phyloP scores from a whole-genome alignment of 2,329 filamentous ascomycete species.

The Colletotrichum ledebouriae region DNA sequence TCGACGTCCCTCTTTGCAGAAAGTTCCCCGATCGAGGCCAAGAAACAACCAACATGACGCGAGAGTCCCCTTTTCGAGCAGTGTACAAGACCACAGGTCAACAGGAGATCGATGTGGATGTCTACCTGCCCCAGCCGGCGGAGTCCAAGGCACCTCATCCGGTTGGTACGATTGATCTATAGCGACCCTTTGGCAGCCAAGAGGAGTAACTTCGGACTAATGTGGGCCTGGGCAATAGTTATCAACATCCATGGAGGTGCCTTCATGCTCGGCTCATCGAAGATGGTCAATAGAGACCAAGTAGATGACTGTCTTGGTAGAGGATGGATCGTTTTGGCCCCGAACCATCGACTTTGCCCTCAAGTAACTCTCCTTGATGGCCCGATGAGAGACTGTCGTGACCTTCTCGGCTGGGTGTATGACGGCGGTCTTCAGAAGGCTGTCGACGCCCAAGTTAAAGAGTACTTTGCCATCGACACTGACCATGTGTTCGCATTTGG shows the following conservation, averaged over 20 bases:
- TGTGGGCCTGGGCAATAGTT: slow-evolving; percentile 45
- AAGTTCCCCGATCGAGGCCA: slow-evolving; percentile 10
- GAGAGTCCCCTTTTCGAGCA: slow-evolving; percentile 41
- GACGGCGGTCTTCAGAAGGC: slow-evolving; percentile 47
- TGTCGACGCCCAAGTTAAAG: slow-evolving; percentile 35
- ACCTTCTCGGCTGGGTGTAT: slow-evolving; percentile 53
- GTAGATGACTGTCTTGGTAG: slow-evolving; percentile 53
- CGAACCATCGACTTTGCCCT: slow-evolving; percentile 51
- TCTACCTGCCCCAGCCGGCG: slow-evolving; percentile 46
- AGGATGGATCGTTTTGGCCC: slow-evolving; percentile 55
- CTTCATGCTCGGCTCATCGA: slow-evolving; percentile 56
- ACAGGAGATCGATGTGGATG: slow-evolving; percentile 49
- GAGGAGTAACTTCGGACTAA: slow-evolving; percentile 13
- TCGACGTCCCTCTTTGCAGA: neutral
- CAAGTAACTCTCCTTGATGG: slow-evolving; percentile 50
- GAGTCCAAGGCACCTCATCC: slow-evolving; percentile 17
- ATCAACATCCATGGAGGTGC: slow-evolving; percentile 60
- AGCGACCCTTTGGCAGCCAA: neutral
- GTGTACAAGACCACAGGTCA: slow-evolving; percentile 49
- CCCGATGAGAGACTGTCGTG: slow-evolving; percentile 51
- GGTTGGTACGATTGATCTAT: slow-evolving; percentile 23
- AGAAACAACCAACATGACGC: slow-evolving; percentile 38
- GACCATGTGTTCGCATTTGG: slow-evolving; percentile 53
- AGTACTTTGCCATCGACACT: slow-evolving; percentile 45
- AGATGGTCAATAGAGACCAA: slow-evolving; percentile 55